Base-by-base conservation (phyloP, 192 early-diverging fungal species). In the Rhizophagus clarus region DNA sequence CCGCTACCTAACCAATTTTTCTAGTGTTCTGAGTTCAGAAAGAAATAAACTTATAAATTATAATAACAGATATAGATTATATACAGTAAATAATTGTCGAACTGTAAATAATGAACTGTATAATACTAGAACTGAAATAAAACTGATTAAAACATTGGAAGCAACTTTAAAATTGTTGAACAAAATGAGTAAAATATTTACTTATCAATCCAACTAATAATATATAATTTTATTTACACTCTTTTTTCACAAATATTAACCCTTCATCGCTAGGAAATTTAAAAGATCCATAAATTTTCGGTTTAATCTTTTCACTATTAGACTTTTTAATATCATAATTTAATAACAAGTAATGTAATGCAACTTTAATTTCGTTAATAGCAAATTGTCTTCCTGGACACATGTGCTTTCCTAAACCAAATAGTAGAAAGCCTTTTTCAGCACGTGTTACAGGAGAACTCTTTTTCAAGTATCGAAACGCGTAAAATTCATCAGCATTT, bases 331-430 rank as follows among this genome's bases (percentile, higher is more conserved):
- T 72, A 15, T 72, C 28, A 72, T 72, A 72, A 10, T 72, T 72
- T 47, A 26, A 20, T 7, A 72, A 22, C 14, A 72, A 29, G 29
- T 32, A 47, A 26, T 40, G 37, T 28, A 72, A 47, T n/a, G 34
- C 8, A 22, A 72, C 1, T 37, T 72, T 72, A 0, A 72, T 72
- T 15, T 10, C 22, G n/a, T 49, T 32, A 32, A 40, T 10, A n/a
- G 71, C 71, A 47, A 72, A 72, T 2, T 8, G 20, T 24, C 71
- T 45, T 14, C 71, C 71, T 2, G 71, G 71, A 12, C 71, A 72
- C 9, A 45, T 42, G 26, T 72, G 71, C 24, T 40, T 72, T 10
- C 71, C 71, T 24, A 72, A 37, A 20, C 71, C 71, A 72, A 72
- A 72, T 14, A 3, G 0, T 3, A 72, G 2, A 14, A 22, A 24